These are phyloP conservation scores for Lithohypha guttulata DNA, from an alignment of 2,329 filamentous ascomycete species.

Conservation along the genomic window DNA sequence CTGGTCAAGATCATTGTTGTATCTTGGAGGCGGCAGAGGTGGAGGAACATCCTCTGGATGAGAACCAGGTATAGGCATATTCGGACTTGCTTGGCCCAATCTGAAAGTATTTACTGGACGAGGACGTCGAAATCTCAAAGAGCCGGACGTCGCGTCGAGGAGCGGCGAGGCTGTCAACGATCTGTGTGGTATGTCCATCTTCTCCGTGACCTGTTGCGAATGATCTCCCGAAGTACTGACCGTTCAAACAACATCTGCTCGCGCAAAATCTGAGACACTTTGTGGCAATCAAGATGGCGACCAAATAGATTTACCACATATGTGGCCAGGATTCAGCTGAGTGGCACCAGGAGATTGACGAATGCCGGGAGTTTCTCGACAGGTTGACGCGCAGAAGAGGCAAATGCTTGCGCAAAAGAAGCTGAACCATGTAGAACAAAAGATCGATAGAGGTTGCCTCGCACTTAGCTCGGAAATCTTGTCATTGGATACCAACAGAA, in stretches of 20 bases:
- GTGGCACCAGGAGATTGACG: too few species aligned
- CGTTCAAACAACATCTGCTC: neutral
- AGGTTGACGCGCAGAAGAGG: slow-evolving; percentile 3
- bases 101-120: slow-evolving; percentile 32
- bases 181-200: slow-evolving; percentile 16
- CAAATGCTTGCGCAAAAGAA: too few species aligned
- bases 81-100: slow-evolving; percentile 28
- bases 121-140: slow-evolving; percentile 18
- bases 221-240: slow-evolving; percentile 1
- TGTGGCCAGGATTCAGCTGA: too few species aligned
- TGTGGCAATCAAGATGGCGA: slow-evolving; percentile 1
- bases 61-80: slow-evolving; percentile 53
- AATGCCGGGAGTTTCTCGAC: too few species aligned
- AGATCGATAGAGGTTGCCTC: too few species aligned
- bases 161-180: slow-evolving; percentile 12
- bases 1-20: slow-evolving; percentile 45
- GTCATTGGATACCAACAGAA: too few species aligned
- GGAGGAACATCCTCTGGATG: slow-evolving; percentile 44
- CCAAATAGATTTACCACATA: too few species aligned
- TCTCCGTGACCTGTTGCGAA: slow-evolving; percentile 1
- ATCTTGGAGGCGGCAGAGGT: slow-evolving; percentile 53
- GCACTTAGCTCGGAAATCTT: too few species aligned
- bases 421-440: neutral
- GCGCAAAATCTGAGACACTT: too few species aligned
- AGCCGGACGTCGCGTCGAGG: slow-evolving; percentile 12